Conservation (phyloP, 1,284 basidiomycete species). For the Cryptococcus hybrid region DNA sequence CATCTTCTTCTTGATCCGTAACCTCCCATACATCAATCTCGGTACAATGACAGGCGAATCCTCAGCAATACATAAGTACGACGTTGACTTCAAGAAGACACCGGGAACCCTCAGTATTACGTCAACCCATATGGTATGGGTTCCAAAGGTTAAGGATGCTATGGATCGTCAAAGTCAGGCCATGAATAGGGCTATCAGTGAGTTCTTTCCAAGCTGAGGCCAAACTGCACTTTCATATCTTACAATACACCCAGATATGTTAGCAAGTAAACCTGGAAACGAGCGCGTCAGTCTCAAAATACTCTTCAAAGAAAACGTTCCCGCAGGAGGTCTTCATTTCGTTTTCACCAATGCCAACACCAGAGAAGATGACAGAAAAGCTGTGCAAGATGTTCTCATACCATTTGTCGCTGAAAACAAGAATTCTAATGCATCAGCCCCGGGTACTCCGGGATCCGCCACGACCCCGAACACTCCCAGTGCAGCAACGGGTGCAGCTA, state of each 20-base stretch:
- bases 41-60: constrained; percentile 13
- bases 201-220: background rate
- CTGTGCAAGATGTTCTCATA: constrained; percentile 45
- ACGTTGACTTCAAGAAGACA: constrained; percentile 44
- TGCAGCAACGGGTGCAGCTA: constrained; percentile 12
- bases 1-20: background rate
- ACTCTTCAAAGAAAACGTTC: constrained; percentile 45
- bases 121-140: constrained; percentile 42
- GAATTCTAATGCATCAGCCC: constrained; percentile 8
- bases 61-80: constrained; percentile 23
- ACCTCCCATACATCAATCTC: background rate
- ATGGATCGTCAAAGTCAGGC: constrained; percentile 47
- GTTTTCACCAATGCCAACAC: constrained; percentile 35
- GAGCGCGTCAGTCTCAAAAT: constrained; percentile 42
- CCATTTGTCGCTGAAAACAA: constrained; percentile 45
- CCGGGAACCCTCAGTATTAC: constrained; percentile 45
- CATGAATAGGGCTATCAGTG: constrained; percentile 43
- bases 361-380: constrained; percentile 32
- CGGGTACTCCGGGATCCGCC: constrained; percentile 6
- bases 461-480: constrained; percentile 11
- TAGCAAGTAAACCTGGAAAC: constrained; percentile 43
- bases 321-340: constrained; percentile 44
- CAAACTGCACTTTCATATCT: background rate
- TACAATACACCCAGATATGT: constrained; percentile 34
- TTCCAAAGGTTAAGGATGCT: constrained; percentile 28